phyloP scores from a whole-genome alignment of 768 basidiomycete genomes.

The Rhizopogon rudus region DNA sequence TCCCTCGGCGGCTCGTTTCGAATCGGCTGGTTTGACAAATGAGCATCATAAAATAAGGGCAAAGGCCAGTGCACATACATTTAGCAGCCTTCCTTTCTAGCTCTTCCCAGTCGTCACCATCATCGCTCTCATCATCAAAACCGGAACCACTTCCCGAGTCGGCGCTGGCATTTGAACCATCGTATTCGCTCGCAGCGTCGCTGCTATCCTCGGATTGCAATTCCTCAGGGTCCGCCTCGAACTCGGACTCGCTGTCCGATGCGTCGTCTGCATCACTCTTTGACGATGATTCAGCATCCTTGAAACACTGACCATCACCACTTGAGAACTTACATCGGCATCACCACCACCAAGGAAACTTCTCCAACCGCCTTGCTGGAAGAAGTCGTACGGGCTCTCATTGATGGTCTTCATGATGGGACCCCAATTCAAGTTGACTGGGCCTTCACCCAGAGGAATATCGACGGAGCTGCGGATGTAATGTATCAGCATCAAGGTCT shows the following conservation, averaged over 20 bases:
- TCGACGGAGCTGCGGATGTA: constrained; percentile 78
- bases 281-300: constrained; percentile 32
- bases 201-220: constrained; percentile 36
- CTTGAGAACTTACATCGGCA: constrained; percentile 51
- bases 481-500: not conserved
- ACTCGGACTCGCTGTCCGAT: constrained; percentile 65
- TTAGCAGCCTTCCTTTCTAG: constrained; percentile 88
- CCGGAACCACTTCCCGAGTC: constrained; percentile 66
- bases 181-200: constrained; percentile 52
- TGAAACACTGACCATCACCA: constrained; percentile 27
- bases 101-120: constrained; percentile 95
- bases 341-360: constrained; percentile 77
- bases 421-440: constrained; percentile 97
- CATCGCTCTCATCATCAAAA: constrained; percentile 59
- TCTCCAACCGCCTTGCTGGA: constrained; percentile 92
- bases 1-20: constrained; percentile 38
- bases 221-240: constrained; percentile 45
- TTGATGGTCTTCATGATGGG: constrained; percentile 99
- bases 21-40: constrained; percentile 35
- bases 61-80: constrained; percentile 39
- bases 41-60: not conserved
- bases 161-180: constrained; percentile 47
- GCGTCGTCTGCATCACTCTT: constrained; percentile 60
- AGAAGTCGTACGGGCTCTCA: constrained; percentile 93
- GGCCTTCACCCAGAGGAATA: constrained; percentile 91